phyloP scores from a whole-genome alignment of 371 early-diverging fungal species.

The Dinochytrium kinnereticum region DNA sequence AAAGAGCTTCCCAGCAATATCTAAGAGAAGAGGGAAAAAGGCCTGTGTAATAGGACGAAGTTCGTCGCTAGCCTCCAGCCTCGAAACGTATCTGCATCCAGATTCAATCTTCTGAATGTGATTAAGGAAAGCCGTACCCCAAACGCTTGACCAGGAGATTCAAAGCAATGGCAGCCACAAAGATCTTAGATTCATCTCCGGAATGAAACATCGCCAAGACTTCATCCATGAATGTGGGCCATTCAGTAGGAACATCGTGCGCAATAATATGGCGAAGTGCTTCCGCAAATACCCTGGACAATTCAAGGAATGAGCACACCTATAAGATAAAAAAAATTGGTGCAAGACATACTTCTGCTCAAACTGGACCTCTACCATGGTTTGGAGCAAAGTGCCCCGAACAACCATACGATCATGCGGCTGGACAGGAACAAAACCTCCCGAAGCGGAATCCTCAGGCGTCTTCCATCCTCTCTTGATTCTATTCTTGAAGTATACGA shows the following conservation, averaged over 20 bases:
- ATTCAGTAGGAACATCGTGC: not conserved
- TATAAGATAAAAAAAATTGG: not conserved
- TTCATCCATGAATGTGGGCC: constrained; percentile 6
- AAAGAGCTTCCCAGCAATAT: constrained; percentile 68
- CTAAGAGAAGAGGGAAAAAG: constrained; percentile 74
- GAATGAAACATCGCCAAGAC: not conserved
- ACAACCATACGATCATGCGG: constrained; percentile 74
- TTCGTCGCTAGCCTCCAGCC: not conserved
- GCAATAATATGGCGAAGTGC: not conserved
- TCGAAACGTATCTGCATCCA: not conserved
- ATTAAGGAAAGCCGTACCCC: too few relatives aligned
- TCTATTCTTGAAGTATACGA: constrained; percentile 95
- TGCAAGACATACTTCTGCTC: not conserved
- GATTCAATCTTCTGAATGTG: too few relatives aligned
- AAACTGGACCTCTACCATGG: constrained; percentile 65
- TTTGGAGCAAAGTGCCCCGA: constrained; percentile 73
- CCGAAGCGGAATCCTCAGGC: constrained; percentile 42
- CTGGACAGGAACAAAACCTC: constrained; percentile 46
- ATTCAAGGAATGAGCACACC: not conserved
- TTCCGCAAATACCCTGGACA: constrained; percentile 2
- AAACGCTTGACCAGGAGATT: not conserved
- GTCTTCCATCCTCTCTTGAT: constrained; percentile 76
- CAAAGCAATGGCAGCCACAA: not conserved
- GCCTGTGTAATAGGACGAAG: constrained; percentile 58
- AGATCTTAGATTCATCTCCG: not conserved